Percentiles rank a stretch among this genome's conserved stretches.
Conservation (phyloP, 352 stramenopile genomes). For the Phytophthora lateralis region DNA sequence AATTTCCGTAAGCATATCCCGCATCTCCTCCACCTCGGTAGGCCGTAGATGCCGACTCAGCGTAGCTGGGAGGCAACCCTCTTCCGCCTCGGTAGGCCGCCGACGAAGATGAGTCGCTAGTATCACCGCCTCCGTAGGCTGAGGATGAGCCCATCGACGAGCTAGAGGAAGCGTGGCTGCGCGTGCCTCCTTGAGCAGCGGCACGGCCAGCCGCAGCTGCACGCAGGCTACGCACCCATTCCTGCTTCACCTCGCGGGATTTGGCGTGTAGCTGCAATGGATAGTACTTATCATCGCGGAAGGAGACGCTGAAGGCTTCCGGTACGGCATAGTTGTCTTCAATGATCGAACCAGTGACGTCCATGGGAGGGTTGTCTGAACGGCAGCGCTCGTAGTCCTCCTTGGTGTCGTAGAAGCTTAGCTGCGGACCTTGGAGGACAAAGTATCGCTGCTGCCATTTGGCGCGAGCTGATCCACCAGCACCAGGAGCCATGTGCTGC, state of each 20-base stretch:
- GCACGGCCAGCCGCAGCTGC: slow-evolving; percentile 45
- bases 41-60: slow-evolving; percentile 22
- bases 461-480: slow-evolving; percentile 40
- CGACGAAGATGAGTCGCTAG: slow-evolving; percentile 19
- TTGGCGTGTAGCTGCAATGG: slow-evolving; percentile 84
- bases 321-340: slow-evolving; percentile 81
- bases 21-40: slow-evolving; percentile 20
- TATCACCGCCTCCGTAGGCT: slow-evolving; percentile 19
- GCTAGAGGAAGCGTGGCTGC: slow-evolving; percentile 30
- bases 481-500: slow-evolving; percentile 65
- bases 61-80: slow-evolving; percentile 21
- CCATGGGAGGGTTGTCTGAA: slow-evolving; percentile 81
- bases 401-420: slow-evolving; percentile 88
- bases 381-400: slow-evolving; percentile 87
- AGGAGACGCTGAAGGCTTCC: slow-evolving; percentile 84
- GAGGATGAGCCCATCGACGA: slow-evolving; percentile 32
- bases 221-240: slow-evolving; percentile 82
- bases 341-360: slow-evolving; percentile 73
- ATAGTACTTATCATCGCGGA: slow-evolving; percentile 81
- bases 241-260: slow-evolving; percentile 73
- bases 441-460: slow-evolving; percentile 91
- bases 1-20: slow-evolving; percentile 27
- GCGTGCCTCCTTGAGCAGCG: slow-evolving; percentile 21
- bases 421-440: slow-evolving; percentile 75
- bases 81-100: slow-evolving; percentile 15